Percentiles rank a stretch among this genome's conserved stretches.
phyloP scores from a whole-genome alignment of 345 rosid species.

The Carallia brachiata region DNA sequence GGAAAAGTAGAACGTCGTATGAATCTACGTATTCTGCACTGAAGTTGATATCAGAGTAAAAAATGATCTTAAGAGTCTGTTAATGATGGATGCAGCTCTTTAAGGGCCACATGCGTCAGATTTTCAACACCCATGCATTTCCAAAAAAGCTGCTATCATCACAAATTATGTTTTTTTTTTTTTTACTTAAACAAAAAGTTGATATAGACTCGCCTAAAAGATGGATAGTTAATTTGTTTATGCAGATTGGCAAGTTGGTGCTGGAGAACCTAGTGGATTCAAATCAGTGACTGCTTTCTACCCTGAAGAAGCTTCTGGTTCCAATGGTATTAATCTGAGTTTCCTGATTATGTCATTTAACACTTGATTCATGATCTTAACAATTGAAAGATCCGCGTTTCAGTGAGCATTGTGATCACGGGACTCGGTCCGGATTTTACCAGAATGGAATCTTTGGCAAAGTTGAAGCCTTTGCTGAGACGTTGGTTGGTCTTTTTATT shows the following conservation, averaged over 20 bases:
- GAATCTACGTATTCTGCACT: too few species aligned
- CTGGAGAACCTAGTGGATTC: conserved; percentile 72
- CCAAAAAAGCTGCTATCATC: too few species aligned
- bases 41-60: too few species aligned
- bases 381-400: conserved; percentile 3
- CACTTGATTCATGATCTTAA: not conserved
- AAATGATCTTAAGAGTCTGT: too few species aligned
- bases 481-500: conserved; percentile 46
- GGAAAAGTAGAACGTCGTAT: too few species aligned
- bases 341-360: not conserved
- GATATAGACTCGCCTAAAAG: too few species aligned
- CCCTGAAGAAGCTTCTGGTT: conserved; percentile 54
- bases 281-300: conserved; percentile 85
- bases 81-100: too few species aligned
- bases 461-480: conserved; percentile 86
- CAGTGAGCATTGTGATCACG: conserved; percentile 68
- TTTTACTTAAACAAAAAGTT: not conserved
- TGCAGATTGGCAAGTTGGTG: conserved; percentile 77
- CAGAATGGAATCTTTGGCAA: conserved; percentile 87
- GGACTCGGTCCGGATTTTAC: conserved; percentile 96
- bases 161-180: not conserved
- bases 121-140: too few species aligned
- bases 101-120: too few species aligned
- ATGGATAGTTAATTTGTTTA: not conserved
- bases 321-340: conserved; percentile 48